phyloP scores from a whole-genome alignment of 1,284 basidiomycete species.

The Irpex sp. region DNA sequence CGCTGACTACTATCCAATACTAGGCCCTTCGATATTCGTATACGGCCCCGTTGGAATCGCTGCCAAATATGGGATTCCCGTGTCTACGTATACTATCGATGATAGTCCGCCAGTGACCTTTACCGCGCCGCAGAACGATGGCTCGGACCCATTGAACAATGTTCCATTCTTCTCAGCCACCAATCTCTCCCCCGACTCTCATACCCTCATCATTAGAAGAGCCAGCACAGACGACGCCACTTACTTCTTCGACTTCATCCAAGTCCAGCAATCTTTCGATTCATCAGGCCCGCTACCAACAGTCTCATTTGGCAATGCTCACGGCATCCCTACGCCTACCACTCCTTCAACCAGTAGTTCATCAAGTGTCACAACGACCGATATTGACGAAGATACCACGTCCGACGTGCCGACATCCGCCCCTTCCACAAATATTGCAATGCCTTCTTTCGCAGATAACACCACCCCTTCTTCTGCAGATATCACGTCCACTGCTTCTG shows the following conservation, averaged over 20 bases:
- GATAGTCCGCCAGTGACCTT: neutral
- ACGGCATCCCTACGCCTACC: neutral
- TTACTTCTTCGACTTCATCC: constrained; percentile 1
- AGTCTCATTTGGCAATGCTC: neutral
- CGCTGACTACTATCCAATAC: neutral
- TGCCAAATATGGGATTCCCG: neutral
- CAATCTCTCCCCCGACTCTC: neutral
- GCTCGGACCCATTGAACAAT: neutral
- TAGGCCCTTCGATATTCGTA: neutral
- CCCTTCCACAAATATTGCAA: no score
- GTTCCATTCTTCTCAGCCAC: neutral
- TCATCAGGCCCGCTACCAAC: neutral
- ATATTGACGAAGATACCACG: neutral
- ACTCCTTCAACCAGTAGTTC: neutral
- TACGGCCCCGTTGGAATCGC: neutral
- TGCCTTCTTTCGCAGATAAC: no score
- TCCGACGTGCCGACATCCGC: no score
- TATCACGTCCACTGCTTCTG: no score
- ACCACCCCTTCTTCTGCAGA: no score
- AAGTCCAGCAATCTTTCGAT: neutral
- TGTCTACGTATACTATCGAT: neutral
- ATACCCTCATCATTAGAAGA: neutral
- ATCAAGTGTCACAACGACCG: neutral
- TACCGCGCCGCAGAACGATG: neutral
- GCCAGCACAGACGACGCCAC: neutral